Evolutionary conservation across 1,139 yeast genomes (phyloP).

Genomic region (Lodderomyces margitis): DNA sequence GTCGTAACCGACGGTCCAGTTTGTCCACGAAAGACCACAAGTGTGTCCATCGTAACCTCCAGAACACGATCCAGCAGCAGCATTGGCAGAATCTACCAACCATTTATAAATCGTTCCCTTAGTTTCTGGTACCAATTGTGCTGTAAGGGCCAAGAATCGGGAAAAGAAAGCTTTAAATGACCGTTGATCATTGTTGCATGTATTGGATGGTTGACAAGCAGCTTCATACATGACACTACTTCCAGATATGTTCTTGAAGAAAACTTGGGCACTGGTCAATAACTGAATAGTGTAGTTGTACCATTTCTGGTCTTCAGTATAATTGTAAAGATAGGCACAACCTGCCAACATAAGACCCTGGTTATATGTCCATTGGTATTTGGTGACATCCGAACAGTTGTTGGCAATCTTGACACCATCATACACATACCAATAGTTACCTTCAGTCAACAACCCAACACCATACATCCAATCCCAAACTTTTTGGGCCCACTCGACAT

Average conservation of each 20-base stretch:
- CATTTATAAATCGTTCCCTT: conserved; percentile 48
- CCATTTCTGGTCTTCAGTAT: conserved; percentile 71
- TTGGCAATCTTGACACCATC: conserved; percentile 74
- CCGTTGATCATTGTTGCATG: conserved; percentile 86
- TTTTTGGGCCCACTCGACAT: conserved; percentile 75
- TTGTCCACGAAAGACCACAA: conserved; percentile 82
- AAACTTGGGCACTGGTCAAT: conserved; percentile 48
- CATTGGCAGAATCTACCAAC: conserved; percentile 64
- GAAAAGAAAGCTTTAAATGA: conserved; percentile 83
- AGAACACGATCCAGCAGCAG: conserved; percentile 77
- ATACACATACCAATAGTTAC: conserved; percentile 51
- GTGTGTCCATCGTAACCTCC: conserved; percentile 91
- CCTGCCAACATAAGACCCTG: conserved; percentile 81
- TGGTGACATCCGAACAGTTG: conserved; percentile 61
- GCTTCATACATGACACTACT: conserved; percentile 67
- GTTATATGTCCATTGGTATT: conserved; percentile 83
- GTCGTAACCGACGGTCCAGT: conserved; percentile 55
- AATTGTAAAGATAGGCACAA: conserved; percentile 76
- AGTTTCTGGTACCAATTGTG: conserved; percentile 67
- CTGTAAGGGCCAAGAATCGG: conserved; percentile 73
- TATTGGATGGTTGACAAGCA: conserved; percentile 64
- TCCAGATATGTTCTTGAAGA: conserved; percentile 52
- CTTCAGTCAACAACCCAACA: conserved; percentile 53
- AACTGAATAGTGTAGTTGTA: conserved; percentile 53
- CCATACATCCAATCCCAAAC: conserved; percentile 81